A percentile compares a stretch with the other conserved stretches of the same genome.
phyloP scores from a whole-genome alignment of 148 eudicot species.

The Beta vulgaris region DNA sequence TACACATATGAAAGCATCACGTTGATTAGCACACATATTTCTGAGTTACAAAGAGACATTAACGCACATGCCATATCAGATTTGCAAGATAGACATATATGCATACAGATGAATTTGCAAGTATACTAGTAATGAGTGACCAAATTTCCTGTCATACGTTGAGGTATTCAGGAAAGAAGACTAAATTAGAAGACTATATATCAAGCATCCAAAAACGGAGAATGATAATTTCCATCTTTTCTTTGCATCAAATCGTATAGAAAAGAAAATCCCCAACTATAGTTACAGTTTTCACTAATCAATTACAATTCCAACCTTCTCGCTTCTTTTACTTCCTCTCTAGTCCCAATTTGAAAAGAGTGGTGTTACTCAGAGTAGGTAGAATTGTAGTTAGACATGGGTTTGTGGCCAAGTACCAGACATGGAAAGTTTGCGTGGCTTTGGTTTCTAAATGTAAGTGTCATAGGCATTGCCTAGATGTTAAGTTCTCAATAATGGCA shows the following conservation, averaged over 20 bases:
- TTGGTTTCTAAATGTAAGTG: no score
- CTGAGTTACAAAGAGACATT: no score
- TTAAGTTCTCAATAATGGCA: no score
- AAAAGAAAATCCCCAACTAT: background rate
- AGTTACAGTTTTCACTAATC: background rate
- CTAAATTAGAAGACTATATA: no score
- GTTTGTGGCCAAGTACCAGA: no score
- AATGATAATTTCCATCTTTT: no score
- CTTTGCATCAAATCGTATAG: background rate
- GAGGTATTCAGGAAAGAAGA: background rate
- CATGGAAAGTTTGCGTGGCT: no score
- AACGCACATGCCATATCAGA: background rate
- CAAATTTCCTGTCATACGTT: background rate
- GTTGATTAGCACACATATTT: background rate
- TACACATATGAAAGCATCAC: no score
- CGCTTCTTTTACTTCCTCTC: background rate
- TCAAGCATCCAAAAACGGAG: no score
- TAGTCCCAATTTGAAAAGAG: background rate
- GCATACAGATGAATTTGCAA: background rate
- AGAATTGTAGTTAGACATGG: no score
- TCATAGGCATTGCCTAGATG: no score
- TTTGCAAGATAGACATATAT: background rate
- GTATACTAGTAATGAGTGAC: background rate
- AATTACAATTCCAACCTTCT: background rate
- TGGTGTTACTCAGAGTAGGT: no score